These are phyloP conservation scores for Botrytis byssoidea DNA, from an alignment of 2,329 filamentous ascomycete genomes.

Conservation along the genomic window DNA sequence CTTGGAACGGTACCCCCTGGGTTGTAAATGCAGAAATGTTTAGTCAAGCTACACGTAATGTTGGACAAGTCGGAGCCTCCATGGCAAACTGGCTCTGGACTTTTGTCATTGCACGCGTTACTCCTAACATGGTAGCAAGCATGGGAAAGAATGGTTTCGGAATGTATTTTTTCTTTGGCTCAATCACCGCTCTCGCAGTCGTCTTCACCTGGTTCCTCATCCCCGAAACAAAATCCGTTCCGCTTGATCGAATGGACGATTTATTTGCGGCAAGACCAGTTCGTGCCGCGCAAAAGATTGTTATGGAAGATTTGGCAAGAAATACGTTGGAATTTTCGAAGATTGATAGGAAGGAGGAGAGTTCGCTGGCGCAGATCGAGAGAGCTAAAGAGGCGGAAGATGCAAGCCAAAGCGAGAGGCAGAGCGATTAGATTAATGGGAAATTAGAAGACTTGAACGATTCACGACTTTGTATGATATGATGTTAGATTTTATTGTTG, in stretches of 20 bases:
- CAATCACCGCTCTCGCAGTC: constrained; percentile 46
- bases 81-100: constrained; percentile 30
- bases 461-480: neutral
- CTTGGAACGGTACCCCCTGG: constrained; percentile 35
- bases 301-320: constrained; percentile 32
- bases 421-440: neutral
- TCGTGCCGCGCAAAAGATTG: constrained; percentile 30
- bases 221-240: constrained; percentile 65
- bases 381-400: neutral
- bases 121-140: constrained; percentile 26
- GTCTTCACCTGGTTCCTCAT: constrained; percentile 61
- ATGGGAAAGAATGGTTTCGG: constrained; percentile 25
- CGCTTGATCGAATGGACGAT: constrained; percentile 63
- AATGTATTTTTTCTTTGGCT: constrained; percentile 53
- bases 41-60: constrained; percentile 29
- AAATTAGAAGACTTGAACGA: neutral
- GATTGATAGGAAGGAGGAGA: constrained; percentile 15
- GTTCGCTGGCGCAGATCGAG: neutral
- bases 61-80: constrained; percentile 29
- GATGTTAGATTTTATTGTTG: neutral
- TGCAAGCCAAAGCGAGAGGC: neutral
- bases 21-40: constrained; percentile 34
- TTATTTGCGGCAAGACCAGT: constrained; percentile 49
- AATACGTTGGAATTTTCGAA: constrained; percentile 29
- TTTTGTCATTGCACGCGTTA: constrained; percentile 28